Conservation (phyloP, 805 yeast species). For the Saturnispora sekii region DNA sequence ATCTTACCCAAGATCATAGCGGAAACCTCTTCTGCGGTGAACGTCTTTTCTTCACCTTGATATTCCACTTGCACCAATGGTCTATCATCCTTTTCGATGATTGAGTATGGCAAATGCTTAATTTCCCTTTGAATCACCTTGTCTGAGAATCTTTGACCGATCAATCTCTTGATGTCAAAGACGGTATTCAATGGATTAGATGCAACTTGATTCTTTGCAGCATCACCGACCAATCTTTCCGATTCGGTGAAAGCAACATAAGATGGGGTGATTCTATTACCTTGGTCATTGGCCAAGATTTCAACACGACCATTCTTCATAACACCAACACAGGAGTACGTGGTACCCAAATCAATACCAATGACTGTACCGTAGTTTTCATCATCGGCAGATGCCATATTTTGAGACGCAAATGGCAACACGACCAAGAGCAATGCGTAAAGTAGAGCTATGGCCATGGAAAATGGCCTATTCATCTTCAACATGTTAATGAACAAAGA, state of each 20-base stretch:
- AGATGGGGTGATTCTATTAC: conserved; percentile 97
- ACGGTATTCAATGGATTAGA: conserved; percentile 92
- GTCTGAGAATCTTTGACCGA: conserved; percentile 75
- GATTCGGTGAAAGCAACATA: conserved; percentile 94
- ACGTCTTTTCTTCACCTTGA: conserved; percentile 77
- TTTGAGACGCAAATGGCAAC: conserved; percentile 21
- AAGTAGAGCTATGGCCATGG: conserved; percentile 19
- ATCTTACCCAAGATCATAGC: conserved; percentile 87
- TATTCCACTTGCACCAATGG: conserved; percentile 81
- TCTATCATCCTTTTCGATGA: conserved; percentile 70
- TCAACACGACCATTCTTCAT: conserved; percentile 55
- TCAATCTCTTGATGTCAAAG: conserved; percentile 92
- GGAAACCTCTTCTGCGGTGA: conserved; percentile 91
- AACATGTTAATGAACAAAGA: conserved; percentile 13
- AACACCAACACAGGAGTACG: conserved; percentile 96
- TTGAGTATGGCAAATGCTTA: conserved; percentile 84
- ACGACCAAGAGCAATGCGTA: conserved; percentile 24
- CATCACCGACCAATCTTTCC: conserved; percentile 93
- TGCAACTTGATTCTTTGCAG: conserved; percentile 98
- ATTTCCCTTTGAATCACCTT: conserved; percentile 69
- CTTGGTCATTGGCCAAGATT: conserved; percentile 94
- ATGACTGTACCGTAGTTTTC: conserved; percentile 40
- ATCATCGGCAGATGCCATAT: conserved; percentile 22
- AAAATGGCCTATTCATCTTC: conserved; percentile 20
- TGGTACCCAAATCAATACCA: conserved; percentile 95